These are phyloP conservation scores for Hyphodiscus hymeniophilus DNA, from an alignment of 495 filamentous ascomycete species.

Conservation along the genomic window DNA sequence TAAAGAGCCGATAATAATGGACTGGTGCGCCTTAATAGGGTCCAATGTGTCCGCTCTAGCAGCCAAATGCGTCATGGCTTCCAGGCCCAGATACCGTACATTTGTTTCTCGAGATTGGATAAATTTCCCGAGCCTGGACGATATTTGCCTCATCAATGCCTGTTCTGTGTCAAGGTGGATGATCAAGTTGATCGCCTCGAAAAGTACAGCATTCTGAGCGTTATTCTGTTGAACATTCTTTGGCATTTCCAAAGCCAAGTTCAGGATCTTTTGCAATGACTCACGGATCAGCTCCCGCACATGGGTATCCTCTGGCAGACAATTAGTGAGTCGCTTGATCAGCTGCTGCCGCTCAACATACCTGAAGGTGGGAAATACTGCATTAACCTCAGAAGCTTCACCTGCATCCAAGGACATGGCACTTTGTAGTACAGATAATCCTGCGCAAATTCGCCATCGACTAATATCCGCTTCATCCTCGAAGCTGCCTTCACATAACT, in stretches of 20 bases:
- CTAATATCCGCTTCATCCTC: conserved; percentile 76
- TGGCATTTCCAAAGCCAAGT: conserved; percentile 82
- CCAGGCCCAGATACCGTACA: conserved; percentile 91
- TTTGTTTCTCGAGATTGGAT: conserved; percentile 97
- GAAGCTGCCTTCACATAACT: conserved; percentile 89
- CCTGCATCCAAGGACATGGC: conserved; percentile 97
- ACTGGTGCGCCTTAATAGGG: conserved; percentile 97
- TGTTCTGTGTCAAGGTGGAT: conserved; percentile 99
- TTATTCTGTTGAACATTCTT: conserved; percentile 99
- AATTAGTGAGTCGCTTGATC: background rate
- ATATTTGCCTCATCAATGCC: conserved; percentile 93
- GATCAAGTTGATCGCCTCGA: conserved; percentile 97
- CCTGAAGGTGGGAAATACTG: conserved; percentile 97
- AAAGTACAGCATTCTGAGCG: conserved; percentile 95
- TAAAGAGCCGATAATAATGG: conserved; percentile 87
- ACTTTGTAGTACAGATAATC: conserved; percentile 99
- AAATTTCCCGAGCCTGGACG: conserved; percentile 87
- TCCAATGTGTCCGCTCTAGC: conserved; percentile 91
- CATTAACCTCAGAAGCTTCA: conserved; percentile 81
- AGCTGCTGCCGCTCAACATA: too few species aligned
- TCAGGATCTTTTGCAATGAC: conserved; percentile 81
- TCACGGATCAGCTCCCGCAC: conserved; percentile 88
- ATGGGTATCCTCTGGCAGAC: conserved; percentile 70
- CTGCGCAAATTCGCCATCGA: conserved; percentile 76
- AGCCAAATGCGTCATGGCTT: conserved; percentile 97